Evolutionary conservation across 1,284 basidiomycete genomes (phyloP).

Genomic region (Tremellales sp.): DNA sequence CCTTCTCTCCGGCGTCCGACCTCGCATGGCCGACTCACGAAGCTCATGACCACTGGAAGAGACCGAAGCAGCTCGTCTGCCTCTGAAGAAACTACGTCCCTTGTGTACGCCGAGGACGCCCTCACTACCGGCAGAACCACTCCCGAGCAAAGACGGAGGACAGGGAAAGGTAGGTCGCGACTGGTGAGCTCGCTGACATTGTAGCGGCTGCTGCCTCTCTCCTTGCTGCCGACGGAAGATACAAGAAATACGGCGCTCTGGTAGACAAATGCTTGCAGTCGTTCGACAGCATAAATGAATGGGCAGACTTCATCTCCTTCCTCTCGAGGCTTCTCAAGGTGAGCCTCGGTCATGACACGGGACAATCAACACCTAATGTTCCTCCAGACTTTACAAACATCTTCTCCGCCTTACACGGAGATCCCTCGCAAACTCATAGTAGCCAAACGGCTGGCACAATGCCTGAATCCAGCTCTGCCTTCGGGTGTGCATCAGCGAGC

Average conservation of each 20-base stretch:
- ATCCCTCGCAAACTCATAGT: slow-evolving; percentile 94
- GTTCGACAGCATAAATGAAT: slow-evolving; percentile 96
- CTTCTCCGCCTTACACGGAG: slow-evolving; percentile 82
- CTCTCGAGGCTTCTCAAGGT: slow-evolving; percentile 92
- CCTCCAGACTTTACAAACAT: slow-evolving; percentile 76
- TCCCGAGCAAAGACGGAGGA: slow-evolving; percentile 37
- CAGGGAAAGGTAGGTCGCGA: slow-evolving; percentile 34
- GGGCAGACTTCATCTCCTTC: slow-evolving; percentile 99
- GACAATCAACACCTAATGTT: not conserved
- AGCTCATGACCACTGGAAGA: slow-evolving; percentile 38
- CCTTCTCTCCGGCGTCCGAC: slow-evolving; percentile 29
- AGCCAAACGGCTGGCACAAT: slow-evolving; percentile 91
- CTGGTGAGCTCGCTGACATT: not conserved
- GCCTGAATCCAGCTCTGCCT: slow-evolving; percentile 92
- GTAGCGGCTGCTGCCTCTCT: slow-evolving; percentile 36
- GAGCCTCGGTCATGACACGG: slow-evolving; percentile 21
- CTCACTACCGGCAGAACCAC: slow-evolving; percentile 29
- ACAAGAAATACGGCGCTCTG: slow-evolving; percentile 86
- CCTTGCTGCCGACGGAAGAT: slow-evolving; percentile 71
- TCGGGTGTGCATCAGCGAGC: slow-evolving; percentile 96
- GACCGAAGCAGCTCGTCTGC: slow-evolving; percentile 32
- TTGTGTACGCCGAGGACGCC: slow-evolving; percentile 26
- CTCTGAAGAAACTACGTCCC: slow-evolving; percentile 26
- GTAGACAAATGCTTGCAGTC: slow-evolving; percentile 89
- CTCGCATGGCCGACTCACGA: slow-evolving; percentile 33